Evolutionary conservation across 306 rosid genomes (phyloP).

Genomic region (Crotalaria pallida): DNA sequence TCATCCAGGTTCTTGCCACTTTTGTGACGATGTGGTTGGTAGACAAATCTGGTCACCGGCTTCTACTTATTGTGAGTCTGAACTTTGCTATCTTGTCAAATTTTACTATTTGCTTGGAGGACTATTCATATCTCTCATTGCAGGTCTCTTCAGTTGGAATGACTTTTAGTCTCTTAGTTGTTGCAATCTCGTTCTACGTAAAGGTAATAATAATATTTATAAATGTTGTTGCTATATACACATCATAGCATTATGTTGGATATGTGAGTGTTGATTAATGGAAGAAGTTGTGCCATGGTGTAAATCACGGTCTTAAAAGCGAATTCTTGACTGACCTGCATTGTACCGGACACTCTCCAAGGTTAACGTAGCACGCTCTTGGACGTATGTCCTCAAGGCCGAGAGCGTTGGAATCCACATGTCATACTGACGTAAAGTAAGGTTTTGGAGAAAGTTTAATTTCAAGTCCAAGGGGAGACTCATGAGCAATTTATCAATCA

Average conservation of each 20-base stretch:
- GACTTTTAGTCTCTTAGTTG: slow-evolving; percentile 67
- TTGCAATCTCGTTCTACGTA: slow-evolving; percentile 63
- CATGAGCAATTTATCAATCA: not conserved
- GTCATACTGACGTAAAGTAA: too few species aligned
- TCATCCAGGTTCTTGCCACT: slow-evolving; percentile 73
- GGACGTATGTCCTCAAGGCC: too few species aligned
- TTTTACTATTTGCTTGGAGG: slow-evolving; percentile 12
- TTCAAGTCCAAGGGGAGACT: too few species aligned
- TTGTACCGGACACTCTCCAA: too few species aligned
- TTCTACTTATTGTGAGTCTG: slow-evolving; percentile 82
- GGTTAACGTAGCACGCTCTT: too few species aligned
- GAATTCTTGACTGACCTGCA: too few species aligned
- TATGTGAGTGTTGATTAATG: too few species aligned
- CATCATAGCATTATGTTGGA: not conserved
- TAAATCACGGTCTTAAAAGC: too few species aligned
- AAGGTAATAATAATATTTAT: slow-evolving; percentile 52
- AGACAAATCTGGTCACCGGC: slow-evolving; percentile 82
- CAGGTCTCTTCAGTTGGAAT: slow-evolving; percentile 80
- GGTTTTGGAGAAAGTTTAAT: too few species aligned
- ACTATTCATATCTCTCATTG: slow-evolving; percentile 21
- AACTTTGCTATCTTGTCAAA: not conserved
- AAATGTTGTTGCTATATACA: not conserved
- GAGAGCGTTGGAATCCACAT: too few species aligned
- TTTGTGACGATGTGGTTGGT: slow-evolving; percentile 72
- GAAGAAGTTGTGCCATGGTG: too few species aligned